Conservation (phyloP, 176 grass and related monocot genomes). For the Oropetium thomaeum region DNA sequence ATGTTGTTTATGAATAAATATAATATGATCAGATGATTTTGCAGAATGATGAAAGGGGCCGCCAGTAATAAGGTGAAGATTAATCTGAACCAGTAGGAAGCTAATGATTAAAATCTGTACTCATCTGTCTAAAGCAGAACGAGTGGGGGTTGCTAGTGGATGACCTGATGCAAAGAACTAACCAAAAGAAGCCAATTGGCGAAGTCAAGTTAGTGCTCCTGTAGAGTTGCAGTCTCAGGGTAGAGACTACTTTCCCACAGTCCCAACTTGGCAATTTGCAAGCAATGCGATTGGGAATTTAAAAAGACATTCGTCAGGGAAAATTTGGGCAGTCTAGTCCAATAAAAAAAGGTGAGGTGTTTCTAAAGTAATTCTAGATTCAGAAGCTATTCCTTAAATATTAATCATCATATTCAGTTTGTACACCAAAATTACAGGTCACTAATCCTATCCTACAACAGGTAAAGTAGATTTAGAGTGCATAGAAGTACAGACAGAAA, state of each 20-base stretch:
- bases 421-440: not conserved
- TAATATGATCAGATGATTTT: slow-evolving; percentile 33
- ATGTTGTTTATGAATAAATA: slow-evolving; percentile 15
- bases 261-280: slow-evolving; percentile 35
- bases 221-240: not conserved
- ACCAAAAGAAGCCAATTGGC: not conserved
- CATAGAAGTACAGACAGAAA: not conserved
- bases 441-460: not conserved
- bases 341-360: not conserved
- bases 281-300: not conserved
- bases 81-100: not conserved
- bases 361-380: not conserved
- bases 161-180: not conserved
- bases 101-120: not conserved
- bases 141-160: not conserved
- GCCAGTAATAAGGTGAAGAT: slow-evolving; percentile 4
- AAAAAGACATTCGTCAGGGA: slow-evolving; percentile 12
- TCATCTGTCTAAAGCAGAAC: slow-evolving; percentile 2
- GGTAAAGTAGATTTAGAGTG: not conserved
- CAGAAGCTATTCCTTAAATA: slow-evolving; percentile 2
- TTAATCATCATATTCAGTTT: not conserved
- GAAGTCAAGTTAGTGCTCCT: not conserved
- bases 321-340: not conserved
- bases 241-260: not conserved
- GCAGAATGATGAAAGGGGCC: not conserved